Evolutionary conservation across 73 alveolate genomes (phyloP).

Genomic region (Stentor coeruleus): DNA sequence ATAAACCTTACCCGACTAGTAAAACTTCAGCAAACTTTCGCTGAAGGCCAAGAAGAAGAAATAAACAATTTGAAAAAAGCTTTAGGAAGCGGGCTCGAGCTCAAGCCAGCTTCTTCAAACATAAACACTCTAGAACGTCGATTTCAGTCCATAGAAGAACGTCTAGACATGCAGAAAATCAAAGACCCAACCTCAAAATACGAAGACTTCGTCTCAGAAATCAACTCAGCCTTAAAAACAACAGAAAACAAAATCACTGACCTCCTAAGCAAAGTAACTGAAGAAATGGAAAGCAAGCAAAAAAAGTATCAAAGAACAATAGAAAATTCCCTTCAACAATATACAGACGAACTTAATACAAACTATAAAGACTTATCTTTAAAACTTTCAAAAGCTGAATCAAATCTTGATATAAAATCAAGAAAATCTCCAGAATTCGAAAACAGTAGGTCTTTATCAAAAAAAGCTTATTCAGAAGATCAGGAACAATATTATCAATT

Average conservation of each 20-base stretch:
- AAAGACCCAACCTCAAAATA: too few relatives aligned
- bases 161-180: background rate
- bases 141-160: background rate
- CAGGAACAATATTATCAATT: background rate
- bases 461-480: too few relatives aligned
- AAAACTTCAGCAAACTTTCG: conserved; percentile 36
- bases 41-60: conserved; percentile 46
- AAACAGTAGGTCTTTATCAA: too few relatives aligned
- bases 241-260: background rate
- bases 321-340: background rate
- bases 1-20: conserved; percentile 37
- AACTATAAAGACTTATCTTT: background rate
- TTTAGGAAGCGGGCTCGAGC: background rate
- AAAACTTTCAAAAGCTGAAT: too few relatives aligned
- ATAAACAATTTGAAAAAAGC: background rate
- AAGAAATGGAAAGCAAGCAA: background rate
- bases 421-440: background rate
- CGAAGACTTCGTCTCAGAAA: background rate
- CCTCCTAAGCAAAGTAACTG: background rate
- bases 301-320: background rate
- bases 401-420: background rate
- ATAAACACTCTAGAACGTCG: background rate
- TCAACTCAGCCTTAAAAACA: background rate
- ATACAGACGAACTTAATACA: background rate
- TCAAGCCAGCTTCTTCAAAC: background rate